phyloP scores from a whole-genome alignment of 331 rosid genomes.

The Rosa hybrid region DNA sequence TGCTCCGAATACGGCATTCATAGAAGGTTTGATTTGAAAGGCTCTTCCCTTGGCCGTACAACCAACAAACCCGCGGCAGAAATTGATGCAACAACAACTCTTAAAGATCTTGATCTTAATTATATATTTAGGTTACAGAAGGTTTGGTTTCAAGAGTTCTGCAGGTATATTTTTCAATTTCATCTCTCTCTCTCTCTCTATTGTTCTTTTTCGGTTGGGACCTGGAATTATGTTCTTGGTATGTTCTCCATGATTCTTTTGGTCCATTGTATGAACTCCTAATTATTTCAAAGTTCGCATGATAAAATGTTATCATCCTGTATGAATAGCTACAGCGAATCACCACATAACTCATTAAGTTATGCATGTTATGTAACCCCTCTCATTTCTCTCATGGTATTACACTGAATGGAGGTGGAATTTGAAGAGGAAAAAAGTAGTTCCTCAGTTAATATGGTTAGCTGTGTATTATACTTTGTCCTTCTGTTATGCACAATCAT shows the following conservation, averaged over 20 bases:
- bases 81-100: constrained; percentile 83
- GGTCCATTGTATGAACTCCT: background rate
- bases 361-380: background rate
- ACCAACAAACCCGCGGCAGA: constrained; percentile 76
- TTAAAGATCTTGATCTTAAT: constrained; percentile 91
- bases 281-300: background rate
- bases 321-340: background rate
- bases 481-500: background rate
- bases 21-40: constrained; percentile 88
- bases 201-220: background rate
- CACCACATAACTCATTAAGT: background rate
- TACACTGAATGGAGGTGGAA: constrained; percentile 4
- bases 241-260: background rate
- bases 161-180: constrained; percentile 49
- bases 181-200: background rate
- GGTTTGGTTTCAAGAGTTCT: constrained; percentile 82
- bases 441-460: background rate
- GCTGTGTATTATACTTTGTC: background rate
- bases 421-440: background rate
- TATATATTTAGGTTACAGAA: constrained; percentile 80
- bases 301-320: background rate
- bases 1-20: constrained; percentile 74
- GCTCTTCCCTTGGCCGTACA: constrained; percentile 88
- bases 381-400: background rate
- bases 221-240: background rate